Base-by-base conservation (phyloP, 805 yeast species). In the Candida namnaoensis region DNA sequence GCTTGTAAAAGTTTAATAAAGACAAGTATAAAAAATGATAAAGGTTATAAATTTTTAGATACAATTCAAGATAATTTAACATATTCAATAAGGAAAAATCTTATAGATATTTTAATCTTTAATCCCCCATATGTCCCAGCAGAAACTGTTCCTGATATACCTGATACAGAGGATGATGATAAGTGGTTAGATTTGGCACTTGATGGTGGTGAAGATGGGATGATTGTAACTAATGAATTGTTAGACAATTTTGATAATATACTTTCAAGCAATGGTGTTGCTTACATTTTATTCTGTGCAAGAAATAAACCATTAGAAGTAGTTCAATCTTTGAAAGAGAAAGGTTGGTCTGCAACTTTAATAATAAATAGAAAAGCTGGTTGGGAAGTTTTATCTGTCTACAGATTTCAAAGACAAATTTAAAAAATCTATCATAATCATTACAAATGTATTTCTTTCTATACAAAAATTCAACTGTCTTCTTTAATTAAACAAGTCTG, bases 71-170 rank as follows among this genome's bases (percentile, higher is more conserved):
- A 79, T 56, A 74, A 75, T 52, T 61, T 88, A 28, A 72, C 83
- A 0, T 51, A 70, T 9, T 68, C 76, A 3, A 47, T 88, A 9
- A 57, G 72, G 11, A 53, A 54, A 0, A 50, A 68, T 2, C 39
- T 62, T 5, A 70, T 88, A 2, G 98, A 93, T 53, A 43, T 91
- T 1, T 64, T 93, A 23, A 68, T 93, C 1, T 93, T 93, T 62
- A 93, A 93, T 54, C 99, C 99, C 0, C 99, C 99, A 0, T 93
- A 93, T 56, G 99, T 93, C 1, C 99, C 99, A 0, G 86, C 91
- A 1, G 88, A 80, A 44, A 55, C 53, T 0, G 83, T 87, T 0
- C 97, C 98, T 0, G 54, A 47, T 0, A 49, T 74, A 1, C 93
- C 93, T 0, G 45, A 44, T 0, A 50, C 48, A 0, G 69, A 67